These are phyloP conservation scores for Boechera stricta DNA, from an alignment of 345 rosid genomes.

Conservation along the genomic window DNA sequence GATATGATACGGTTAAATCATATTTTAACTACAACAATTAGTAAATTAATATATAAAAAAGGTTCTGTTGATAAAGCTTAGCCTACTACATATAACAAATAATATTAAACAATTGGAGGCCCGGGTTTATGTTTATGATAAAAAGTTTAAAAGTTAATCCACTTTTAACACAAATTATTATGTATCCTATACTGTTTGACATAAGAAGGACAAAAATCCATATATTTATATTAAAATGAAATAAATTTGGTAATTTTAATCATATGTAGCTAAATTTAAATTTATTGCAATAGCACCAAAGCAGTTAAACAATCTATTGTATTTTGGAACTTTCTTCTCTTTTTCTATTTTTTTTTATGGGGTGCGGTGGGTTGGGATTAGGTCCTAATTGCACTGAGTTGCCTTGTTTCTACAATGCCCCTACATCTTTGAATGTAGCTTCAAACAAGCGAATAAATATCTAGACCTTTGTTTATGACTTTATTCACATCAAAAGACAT, in stretches of 20 bases:
- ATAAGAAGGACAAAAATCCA: not conserved
- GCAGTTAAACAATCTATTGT: not conserved
- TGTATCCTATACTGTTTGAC: constrained; percentile 4
- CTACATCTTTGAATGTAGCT: constrained; percentile 10
- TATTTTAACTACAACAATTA: constrained; percentile 4
- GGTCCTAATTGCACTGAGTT: constrained; percentile 28
- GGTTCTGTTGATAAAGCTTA: constrained; percentile 21
- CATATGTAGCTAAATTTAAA: not conserved
- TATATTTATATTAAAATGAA: too few relatives aligned
- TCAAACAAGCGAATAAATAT: constrained; percentile 37
- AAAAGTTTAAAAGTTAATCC: constrained; percentile 20
- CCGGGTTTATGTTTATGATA: not conserved
- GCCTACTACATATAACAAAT: constrained; percentile 7
- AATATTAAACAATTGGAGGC: constrained; percentile 13
- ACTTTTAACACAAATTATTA: constrained; percentile 16
- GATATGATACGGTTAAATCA: constrained; percentile 25
- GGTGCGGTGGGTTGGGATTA: constrained; percentile 10
- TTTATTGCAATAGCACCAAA: not conserved
- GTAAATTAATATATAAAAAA: not conserved
- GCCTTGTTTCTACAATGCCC: constrained; percentile 25
- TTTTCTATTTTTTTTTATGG: not conserved
- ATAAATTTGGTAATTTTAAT: not conserved
- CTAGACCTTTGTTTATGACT: constrained; percentile 26
- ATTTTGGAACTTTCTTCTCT: not conserved
- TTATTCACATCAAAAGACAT: constrained; percentile 36